Evolutionary conservation across 2,329 filamentous ascomycete genomes (phyloP).

Genomic region (Penicillium sp.): DNA sequence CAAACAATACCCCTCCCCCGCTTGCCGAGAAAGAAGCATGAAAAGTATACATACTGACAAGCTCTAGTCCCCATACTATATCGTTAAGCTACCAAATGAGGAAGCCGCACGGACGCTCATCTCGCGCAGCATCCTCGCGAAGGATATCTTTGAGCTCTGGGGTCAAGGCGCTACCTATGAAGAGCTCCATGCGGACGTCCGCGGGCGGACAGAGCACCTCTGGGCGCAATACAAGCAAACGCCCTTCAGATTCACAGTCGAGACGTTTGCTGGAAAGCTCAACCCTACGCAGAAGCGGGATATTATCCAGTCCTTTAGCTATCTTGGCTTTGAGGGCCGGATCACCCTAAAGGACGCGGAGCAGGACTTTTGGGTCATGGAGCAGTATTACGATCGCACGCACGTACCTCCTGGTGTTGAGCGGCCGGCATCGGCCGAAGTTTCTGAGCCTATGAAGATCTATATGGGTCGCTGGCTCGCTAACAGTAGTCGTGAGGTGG

Average conservation of each 20-base stretch:
- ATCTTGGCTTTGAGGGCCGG: conserved; percentile 76
- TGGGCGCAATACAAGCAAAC: conserved; percentile 69
- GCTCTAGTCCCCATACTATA: conserved; percentile 81
- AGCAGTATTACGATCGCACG: conserved; percentile 69
- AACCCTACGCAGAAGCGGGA: conserved; percentile 65
- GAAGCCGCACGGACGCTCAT: conserved; percentile 70
- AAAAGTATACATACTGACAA: conserved; percentile 17
- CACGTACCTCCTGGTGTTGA: conserved; percentile 11
- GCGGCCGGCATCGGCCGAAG: conserved; percentile 42
- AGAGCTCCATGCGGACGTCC: conserved; percentile 70
- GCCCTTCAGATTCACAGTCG: conserved; percentile 84
- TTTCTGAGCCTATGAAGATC: conserved; percentile 63
- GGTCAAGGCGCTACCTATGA: conserved; percentile 71
- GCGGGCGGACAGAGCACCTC: conserved; percentile 60
- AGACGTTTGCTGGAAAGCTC: conserved; percentile 79
- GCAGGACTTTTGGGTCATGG: conserved; percentile 78
- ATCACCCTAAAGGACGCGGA: conserved; percentile 78
- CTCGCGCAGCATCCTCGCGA: conserved; percentile 77
- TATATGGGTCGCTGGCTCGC: conserved; percentile 76
- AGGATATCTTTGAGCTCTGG: conserved; percentile 90
- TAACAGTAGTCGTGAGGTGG: conserved; percentile 68
- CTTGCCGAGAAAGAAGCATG: neutral
- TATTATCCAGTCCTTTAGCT: conserved; percentile 82
- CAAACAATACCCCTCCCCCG: neutral
- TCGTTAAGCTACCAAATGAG: conserved; percentile 71